Evolutionary conservation across 2,329 filamentous ascomycete genomes (phyloP).

Genomic region (Microsporum ferrugineum): DNA sequence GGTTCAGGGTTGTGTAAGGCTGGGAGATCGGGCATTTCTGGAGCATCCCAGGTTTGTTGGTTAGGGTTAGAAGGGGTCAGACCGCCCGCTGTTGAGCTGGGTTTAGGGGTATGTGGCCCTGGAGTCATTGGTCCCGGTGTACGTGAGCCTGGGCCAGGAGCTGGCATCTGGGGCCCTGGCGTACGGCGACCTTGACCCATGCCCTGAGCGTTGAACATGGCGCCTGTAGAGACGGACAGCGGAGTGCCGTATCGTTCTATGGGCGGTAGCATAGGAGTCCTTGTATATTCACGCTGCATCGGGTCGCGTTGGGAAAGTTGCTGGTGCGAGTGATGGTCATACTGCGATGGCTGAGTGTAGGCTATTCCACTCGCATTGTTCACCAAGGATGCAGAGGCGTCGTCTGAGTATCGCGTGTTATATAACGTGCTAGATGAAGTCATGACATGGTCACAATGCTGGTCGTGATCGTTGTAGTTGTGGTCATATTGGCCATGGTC

Average conservation of each 20-base stretch:
- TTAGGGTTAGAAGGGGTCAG: constrained; percentile 15
- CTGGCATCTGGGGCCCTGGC: constrained; percentile 13
- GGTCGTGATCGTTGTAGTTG: constrained; percentile 18
- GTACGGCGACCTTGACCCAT: constrained; percentile 18
- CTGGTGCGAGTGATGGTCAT: constrained; percentile 18
- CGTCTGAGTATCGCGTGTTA: constrained; percentile 36
- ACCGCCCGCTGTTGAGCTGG: background rate
- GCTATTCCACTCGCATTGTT: constrained; percentile 11
- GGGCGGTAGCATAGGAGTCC: constrained; percentile 6
- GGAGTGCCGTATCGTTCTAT: constrained; percentile 41
- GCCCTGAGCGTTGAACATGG: constrained; percentile 6
- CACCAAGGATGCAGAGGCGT: constrained; percentile 38
- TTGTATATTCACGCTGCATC: background rate
- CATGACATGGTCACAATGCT: constrained; percentile 25
- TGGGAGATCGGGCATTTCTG: constrained; percentile 14
- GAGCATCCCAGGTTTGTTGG: constrained; percentile 11
- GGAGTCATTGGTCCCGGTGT: constrained; percentile 13
- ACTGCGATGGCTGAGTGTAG: constrained; percentile 21
- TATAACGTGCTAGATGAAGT: constrained; percentile 15
- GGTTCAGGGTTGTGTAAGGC: background rate
- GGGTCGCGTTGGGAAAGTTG: background rate
- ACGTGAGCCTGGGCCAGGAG: constrained; percentile 18
- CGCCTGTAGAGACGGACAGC: constrained; percentile 34
- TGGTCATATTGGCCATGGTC: constrained; percentile 20
- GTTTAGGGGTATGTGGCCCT: background rate